These are phyloP conservation scores for Lablab purpureus DNA, from an alignment of 306 rosid genomes.

Conservation along the genomic window DNA sequence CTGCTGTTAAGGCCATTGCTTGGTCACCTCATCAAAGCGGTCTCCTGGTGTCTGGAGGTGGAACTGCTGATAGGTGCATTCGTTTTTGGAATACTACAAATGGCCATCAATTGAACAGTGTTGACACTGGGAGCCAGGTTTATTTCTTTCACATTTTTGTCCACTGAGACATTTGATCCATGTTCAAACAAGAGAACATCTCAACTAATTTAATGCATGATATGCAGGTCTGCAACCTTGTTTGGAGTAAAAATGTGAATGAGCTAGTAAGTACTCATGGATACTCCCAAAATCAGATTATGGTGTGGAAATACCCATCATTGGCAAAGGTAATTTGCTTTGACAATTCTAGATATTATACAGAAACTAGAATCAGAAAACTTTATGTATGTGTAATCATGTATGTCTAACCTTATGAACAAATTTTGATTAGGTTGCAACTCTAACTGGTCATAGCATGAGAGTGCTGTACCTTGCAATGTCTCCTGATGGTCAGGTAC, in stretches of 20 bases:
- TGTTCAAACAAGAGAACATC: background rate
- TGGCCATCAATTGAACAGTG: constrained; percentile 81
- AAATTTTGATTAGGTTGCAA: constrained; percentile 74
- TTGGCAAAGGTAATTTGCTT: constrained; percentile 80
- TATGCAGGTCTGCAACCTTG: constrained; percentile 92
- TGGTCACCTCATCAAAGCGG: constrained; percentile 99
- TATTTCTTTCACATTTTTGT: constrained; percentile 1
- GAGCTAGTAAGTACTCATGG: constrained; percentile 98
- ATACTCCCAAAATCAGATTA: constrained; percentile 95
- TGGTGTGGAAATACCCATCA: constrained; percentile 99
- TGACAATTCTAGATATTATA: background rate
- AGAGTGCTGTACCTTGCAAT: constrained; percentile 94
- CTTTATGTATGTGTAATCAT: background rate
- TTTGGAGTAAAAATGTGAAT: constrained; percentile 97
- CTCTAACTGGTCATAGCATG: constrained; percentile 97
- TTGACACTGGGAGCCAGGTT: constrained; percentile 99
- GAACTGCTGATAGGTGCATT: constrained; percentile 96
- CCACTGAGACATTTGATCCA: background rate
- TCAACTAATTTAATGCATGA: constrained; percentile 5
- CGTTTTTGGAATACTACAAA: constrained; percentile 99
- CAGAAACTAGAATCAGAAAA: background rate
- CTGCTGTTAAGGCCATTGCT: constrained; percentile 98
- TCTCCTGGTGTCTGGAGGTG: constrained; percentile 98
- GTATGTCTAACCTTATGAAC: background rate
- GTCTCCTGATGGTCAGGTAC: constrained; percentile 99